Evolutionary conservation across 192 early-diverging fungal species (phyloP).

Genomic region (Coemansia sp.): DNA sequence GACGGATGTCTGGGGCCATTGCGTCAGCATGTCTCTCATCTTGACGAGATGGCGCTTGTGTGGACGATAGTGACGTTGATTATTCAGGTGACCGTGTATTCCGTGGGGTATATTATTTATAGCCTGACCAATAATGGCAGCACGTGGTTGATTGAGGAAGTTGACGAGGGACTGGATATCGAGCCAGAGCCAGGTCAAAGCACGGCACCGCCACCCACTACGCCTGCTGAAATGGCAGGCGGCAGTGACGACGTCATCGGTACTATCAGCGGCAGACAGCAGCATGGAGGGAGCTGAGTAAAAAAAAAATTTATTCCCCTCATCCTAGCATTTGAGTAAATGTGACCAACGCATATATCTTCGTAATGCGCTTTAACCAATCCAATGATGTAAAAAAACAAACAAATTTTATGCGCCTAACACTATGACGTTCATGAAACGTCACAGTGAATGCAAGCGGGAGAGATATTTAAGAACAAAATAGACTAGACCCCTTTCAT

Average conservation of each 20-base stretch:
- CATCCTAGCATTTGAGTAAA: neutral
- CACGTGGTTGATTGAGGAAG: constrained; percentile 19
- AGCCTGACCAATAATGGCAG: neutral
- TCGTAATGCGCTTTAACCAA: neutral
- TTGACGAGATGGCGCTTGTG: constrained; percentile 7
- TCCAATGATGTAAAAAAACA: neutral
- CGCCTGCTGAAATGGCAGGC: neutral
- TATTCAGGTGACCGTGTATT: constrained; percentile 20
- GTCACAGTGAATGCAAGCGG: neutral
- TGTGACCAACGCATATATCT: neutral
- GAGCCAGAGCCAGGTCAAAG: neutral
- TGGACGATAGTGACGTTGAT: constrained; percentile 21
- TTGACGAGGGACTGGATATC: neutral
- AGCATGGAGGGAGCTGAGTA: neutral
- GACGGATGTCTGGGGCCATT: constrained; percentile 26
- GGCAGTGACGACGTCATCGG: neutral
- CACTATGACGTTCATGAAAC: neutral
- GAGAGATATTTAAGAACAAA: neutral
- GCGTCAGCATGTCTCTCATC: constrained; percentile 4
- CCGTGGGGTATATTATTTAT: constrained; percentile 12
- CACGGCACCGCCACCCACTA: neutral
- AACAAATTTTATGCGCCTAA: neutral
- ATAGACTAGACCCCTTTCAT: no score
- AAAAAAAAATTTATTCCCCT: neutral
- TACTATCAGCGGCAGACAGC: neutral